Conservation (phyloP, 2,329 filamentous ascomycete species). For the Lojkania enalia region DNA sequence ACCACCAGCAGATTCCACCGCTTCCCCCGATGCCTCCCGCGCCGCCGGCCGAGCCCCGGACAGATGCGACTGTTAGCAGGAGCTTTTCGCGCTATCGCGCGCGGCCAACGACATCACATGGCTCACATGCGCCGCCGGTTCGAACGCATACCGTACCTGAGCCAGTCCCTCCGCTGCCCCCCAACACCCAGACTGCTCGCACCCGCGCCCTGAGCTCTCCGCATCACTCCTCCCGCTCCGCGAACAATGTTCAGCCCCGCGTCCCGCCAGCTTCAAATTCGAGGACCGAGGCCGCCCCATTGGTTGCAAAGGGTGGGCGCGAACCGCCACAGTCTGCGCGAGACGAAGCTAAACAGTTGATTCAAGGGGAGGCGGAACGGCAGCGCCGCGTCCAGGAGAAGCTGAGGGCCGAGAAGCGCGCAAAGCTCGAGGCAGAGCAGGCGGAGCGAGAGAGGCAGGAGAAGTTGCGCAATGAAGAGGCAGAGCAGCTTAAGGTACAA, state of each 20-base stretch:
- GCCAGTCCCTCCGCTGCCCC: constrained; percentile 19
- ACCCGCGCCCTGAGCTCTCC: constrained; percentile 35
- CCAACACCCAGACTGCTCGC: constrained; percentile 21
- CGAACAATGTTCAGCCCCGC: constrained; percentile 29
- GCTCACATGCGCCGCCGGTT: constrained; percentile 26
- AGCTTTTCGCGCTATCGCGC: constrained; percentile 49
- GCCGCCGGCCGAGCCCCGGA: constrained; percentile 17
- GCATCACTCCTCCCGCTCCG: constrained; percentile 20
- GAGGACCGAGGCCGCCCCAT: constrained; percentile 23
- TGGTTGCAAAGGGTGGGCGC: constrained; percentile 16
- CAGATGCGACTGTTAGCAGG: constrained; percentile 32
- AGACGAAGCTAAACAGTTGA: constrained; percentile 37
- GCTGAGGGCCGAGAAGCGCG: constrained; percentile 38
- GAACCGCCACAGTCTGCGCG: constrained; percentile 29
- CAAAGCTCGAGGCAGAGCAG: constrained; percentile 33
- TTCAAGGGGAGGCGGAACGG: constrained; percentile 29
- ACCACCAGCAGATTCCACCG: constrained; percentile 20
- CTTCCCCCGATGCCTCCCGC: constrained; percentile 29
- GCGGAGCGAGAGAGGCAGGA: constrained; percentile 35
- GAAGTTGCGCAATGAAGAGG: constrained; percentile 27
- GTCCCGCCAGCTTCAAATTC: constrained; percentile 29
- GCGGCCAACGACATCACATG: constrained; percentile 33
- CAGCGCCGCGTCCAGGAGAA: constrained; percentile 21
- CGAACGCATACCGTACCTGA: constrained; percentile 25
- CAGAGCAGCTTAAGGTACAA: constrained; percentile 29